Evolutionary conservation across 371 early-diverging fungal genomes (phyloP).

Genomic region (Mortierella sp.): DNA sequence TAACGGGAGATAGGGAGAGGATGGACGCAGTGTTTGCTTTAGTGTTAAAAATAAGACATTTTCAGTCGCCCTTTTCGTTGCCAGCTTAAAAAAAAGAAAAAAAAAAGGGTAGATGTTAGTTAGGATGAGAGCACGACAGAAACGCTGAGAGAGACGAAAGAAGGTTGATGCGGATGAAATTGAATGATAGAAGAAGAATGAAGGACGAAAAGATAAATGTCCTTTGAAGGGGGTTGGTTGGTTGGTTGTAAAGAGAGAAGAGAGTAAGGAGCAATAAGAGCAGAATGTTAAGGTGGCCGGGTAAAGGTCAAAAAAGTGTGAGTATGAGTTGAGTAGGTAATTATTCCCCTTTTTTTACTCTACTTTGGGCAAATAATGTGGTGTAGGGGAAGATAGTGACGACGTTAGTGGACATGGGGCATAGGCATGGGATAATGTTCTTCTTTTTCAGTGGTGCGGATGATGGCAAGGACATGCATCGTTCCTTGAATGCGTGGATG

Average conservation of each 20-base stretch:
- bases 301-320: not conserved
- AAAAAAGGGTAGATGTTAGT: not conserved
- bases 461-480: not conserved
- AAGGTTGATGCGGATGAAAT: not conserved
- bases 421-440: not conserved
- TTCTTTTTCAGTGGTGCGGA: not conserved
- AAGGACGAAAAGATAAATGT: not conserved
- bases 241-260: not conserved
- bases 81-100: not conserved
- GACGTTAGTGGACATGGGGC: not conserved
- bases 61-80: not conserved
- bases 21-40: not conserved
- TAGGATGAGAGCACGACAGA: not conserved
- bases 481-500: not conserved
- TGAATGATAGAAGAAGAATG: not conserved
- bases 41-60: not conserved
- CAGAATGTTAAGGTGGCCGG: not conserved
- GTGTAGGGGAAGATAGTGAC: not conserved
- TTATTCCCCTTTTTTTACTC: not conserved
- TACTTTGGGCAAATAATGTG: too few species aligned
- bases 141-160: not conserved
- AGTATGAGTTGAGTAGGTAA: not conserved
- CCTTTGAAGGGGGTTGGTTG: not conserved
- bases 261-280: not conserved
- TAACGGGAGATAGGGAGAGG: not conserved